Evolutionary conservation across 352 stramenopile genomes (phyloP).

Genomic region (Peronospora belbahrii): DNA sequence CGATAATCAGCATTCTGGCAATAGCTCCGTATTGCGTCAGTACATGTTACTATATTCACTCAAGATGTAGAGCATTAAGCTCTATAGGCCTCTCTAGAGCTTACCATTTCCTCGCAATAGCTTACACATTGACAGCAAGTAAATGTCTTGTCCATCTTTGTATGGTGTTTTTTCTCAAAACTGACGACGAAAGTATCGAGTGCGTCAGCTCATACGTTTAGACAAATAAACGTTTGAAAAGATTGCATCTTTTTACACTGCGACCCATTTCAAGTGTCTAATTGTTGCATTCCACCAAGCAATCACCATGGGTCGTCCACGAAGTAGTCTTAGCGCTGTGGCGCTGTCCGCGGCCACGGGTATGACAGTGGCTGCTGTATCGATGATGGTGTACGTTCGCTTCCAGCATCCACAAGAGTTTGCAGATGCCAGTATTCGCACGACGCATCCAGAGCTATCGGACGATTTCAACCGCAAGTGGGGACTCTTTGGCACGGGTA

Average conservation of each 20-base stretch:
- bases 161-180: background rate
- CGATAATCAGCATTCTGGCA: constrained; percentile 70
- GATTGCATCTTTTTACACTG: constrained; percentile 4
- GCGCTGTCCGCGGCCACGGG: constrained; percentile 70
- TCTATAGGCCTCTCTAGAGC: too few species aligned
- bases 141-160: constrained; percentile 24
- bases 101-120: constrained; percentile 73
- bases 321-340: constrained; percentile 45
- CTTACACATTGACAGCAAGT: constrained; percentile 61
- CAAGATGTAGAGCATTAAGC: background rate
- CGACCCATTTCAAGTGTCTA: background rate
- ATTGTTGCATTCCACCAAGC: background rate
- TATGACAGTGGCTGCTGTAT: constrained; percentile 78
- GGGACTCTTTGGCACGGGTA: constrained; percentile 76
- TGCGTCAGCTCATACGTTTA: background rate
- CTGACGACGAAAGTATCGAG: background rate
- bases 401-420: constrained; percentile 82
- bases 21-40: background rate
- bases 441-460: constrained; percentile 65
- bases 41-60: background rate
- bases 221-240: background rate
- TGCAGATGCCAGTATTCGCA: constrained; percentile 67
- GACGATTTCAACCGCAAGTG: constrained; percentile 71
- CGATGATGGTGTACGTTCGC: constrained; percentile 69
- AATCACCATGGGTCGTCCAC: constrained; percentile 24